Conservation (phyloP, 2,329 filamentous ascomycete genomes). For the Coniochaeta hoffmannii region DNA sequence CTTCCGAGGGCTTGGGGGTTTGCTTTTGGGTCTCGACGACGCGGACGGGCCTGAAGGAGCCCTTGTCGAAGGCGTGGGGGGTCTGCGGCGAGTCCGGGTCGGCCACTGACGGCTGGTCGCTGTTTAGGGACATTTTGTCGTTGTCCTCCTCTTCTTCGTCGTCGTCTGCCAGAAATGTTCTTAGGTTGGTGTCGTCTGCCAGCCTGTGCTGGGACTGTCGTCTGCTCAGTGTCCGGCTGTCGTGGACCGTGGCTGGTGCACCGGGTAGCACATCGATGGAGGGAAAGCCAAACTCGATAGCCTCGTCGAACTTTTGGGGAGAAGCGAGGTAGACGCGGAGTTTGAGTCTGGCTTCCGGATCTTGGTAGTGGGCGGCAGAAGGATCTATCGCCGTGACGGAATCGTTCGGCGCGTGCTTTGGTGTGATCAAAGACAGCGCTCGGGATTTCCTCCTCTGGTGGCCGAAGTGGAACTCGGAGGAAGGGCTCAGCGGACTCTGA, state of each 20-base stretch:
- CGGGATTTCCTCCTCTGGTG: constrained; percentile 45
- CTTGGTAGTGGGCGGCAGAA: constrained; percentile 75
- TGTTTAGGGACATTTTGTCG: constrained; percentile 48
- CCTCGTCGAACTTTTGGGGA: constrained; percentile 92
- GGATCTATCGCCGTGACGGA: constrained; percentile 55
- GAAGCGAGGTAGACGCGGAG: constrained; percentile 80
- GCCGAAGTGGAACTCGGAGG: constrained; percentile 13
- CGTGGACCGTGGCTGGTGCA: constrained; percentile 19
- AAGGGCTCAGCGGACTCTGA: constrained; percentile 20
- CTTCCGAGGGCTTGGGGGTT: constrained; percentile 24
- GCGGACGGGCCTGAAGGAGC: constrained; percentile 17
- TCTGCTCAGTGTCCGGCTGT: constrained; percentile 17
- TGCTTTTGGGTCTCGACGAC: constrained; percentile 19
- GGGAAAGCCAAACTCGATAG: constrained; percentile 88
- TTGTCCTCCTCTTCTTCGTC: constrained; percentile 31
- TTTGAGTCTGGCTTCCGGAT: constrained; percentile 81
- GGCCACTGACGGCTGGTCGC: constrained; percentile 44
- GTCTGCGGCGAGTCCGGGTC: constrained; percentile 56
- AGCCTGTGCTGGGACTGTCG: constrained; percentile 18
- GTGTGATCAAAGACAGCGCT: constrained; percentile 45
- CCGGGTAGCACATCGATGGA: constrained; percentile 40
- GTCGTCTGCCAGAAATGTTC: constrained; percentile 47
- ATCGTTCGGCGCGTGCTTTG: constrained; percentile 35
- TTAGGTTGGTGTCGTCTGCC: constrained; percentile 38
- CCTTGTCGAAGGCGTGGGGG: constrained; percentile 38